A percentile compares a stretch with the other conserved stretches of the same genome.
These are phyloP conservation scores for Leishmania arabica DNA, from an alignment of 208 protist species.

Conservation along the genomic window DNA sequence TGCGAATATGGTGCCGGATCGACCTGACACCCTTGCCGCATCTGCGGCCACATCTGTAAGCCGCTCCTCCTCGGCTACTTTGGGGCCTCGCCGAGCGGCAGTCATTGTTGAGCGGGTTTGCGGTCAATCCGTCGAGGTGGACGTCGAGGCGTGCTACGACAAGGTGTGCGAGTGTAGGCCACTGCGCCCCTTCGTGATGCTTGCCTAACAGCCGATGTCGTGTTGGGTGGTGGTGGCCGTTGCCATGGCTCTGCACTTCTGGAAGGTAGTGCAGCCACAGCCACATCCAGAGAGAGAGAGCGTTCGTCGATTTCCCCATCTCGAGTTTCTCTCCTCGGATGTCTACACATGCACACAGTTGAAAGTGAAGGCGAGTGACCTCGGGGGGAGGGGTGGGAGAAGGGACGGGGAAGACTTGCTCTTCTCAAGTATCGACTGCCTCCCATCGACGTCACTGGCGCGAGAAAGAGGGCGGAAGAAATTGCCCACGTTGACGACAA, in stretches of 20 bases:
- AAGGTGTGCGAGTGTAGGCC: conserved; percentile 11
- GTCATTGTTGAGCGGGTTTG: conserved; percentile 49
- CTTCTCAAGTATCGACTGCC: not conserved
- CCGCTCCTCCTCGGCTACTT: not conserved
- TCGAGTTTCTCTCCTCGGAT: not conserved
- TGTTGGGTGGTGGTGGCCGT: not conserved
- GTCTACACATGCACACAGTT: not conserved
- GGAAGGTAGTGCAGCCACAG: not conserved
- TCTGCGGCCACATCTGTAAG: not conserved
- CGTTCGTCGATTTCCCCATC: not conserved
- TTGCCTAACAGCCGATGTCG: conserved; percentile 4
- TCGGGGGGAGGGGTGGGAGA: not conserved
- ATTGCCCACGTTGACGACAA: not conserved
- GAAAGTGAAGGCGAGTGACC: not conserved
- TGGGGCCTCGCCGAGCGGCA: conserved; percentile 3
- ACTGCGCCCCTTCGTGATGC: conserved; percentile 21
- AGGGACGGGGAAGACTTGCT: not conserved
- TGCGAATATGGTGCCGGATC: not conserved
- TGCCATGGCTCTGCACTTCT: not conserved
- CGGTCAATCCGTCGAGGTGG: conserved; percentile 35
- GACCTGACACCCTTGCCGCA: not conserved
- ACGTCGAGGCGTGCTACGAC: conserved; percentile 48
- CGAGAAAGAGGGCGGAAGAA: not conserved
- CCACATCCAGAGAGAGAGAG: not conserved
- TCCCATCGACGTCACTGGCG: not conserved